Conservation (phyloP, 768 basidiomycete genomes). For the Boletus rubropictus region DNA sequence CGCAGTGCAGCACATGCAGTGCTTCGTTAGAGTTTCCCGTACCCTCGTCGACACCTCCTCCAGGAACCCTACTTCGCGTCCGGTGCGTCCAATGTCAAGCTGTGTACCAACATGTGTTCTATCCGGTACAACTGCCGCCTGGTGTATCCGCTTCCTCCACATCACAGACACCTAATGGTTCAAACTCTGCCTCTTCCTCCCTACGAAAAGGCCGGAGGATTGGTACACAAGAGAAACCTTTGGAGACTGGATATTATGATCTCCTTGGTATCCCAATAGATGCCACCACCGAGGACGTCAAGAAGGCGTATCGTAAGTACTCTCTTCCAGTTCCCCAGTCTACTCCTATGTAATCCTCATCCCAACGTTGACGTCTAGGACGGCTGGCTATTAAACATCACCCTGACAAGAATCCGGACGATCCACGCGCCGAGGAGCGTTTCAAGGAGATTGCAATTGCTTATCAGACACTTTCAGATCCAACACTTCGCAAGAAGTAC, state of each 20-base stretch:
- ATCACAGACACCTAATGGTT: constrained; percentile 17
- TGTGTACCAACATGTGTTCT: constrained; percentile 59
- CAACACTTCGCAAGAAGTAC: constrained; percentile 71
- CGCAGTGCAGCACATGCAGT: constrained; percentile 55
- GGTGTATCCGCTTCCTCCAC: constrained; percentile 12
- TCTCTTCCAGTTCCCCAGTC: not conserved
- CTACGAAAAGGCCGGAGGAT: constrained; percentile 64
- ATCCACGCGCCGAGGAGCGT: constrained; percentile 78
- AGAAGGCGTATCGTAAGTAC: constrained; percentile 77
- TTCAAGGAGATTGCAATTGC: constrained; percentile 91
- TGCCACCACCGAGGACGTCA: constrained; percentile 79
- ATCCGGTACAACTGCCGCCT: constrained; percentile 52
- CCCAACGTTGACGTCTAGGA: constrained; percentile 36
- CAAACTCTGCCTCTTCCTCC: constrained; percentile 14
- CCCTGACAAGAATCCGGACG: constrained; percentile 88
- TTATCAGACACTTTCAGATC: constrained; percentile 81
- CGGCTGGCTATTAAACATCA: constrained; percentile 86
- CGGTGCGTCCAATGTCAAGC: constrained; percentile 66
- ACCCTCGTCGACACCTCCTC: constrained; percentile 51
- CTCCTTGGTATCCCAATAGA: constrained; percentile 68
- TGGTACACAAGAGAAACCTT: constrained; percentile 80
- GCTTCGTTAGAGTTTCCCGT: constrained; percentile 61
- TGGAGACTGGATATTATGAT: constrained; percentile 91
- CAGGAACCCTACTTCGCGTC: constrained; percentile 55
- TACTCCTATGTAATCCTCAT: not conserved